These are phyloP conservation scores for Wickerhamomyces bovis DNA, from an alignment of 805 yeast species.

Conservation along the genomic window DNA sequence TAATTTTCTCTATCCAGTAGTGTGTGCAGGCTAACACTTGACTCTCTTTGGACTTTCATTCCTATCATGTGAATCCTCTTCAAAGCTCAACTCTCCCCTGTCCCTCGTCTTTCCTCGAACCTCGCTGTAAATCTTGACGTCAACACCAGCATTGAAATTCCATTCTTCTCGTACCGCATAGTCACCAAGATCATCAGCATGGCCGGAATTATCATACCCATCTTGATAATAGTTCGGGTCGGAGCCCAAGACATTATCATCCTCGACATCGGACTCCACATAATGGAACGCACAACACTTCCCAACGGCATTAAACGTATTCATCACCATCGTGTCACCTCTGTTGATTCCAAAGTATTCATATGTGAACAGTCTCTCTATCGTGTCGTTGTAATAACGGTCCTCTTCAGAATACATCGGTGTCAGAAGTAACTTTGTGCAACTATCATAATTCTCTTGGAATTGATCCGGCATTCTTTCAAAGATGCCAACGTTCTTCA, in stretches of 20 bases:
- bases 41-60: slow-evolving; percentile 6
- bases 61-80: neutral
- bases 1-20: neutral
- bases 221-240: slow-evolving; percentile 2
- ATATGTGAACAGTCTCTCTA: slow-evolving; percentile 31
- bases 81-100: slow-evolving; percentile 11
- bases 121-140: slow-evolving; percentile 12
- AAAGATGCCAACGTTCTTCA: slow-evolving; percentile 9
- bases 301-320: slow-evolving; percentile 31
- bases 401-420: slow-evolving; percentile 33
- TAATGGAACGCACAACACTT: slow-evolving; percentile 23
- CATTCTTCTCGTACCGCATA: slow-evolving; percentile 6
- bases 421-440: slow-evolving; percentile 27
- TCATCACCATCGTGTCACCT: slow-evolving; percentile 33
- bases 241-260: neutral
- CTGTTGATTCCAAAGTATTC: slow-evolving; percentile 33
- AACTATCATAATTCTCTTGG: slow-evolving; percentile 1
- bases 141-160: slow-evolving; percentile 9
- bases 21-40: slow-evolving; percentile 1
- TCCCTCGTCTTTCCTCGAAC: slow-evolving; percentile 12
- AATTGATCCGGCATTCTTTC: neutral
- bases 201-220: slow-evolving; percentile 14
- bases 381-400: slow-evolving; percentile 28
- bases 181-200: slow-evolving; percentile 18
- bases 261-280: slow-evolving; percentile 5